These are phyloP conservation scores for Thelonectria discophora DNA, from an alignment of 2,329 filamentous ascomycete species.

Conservation along the genomic window DNA sequence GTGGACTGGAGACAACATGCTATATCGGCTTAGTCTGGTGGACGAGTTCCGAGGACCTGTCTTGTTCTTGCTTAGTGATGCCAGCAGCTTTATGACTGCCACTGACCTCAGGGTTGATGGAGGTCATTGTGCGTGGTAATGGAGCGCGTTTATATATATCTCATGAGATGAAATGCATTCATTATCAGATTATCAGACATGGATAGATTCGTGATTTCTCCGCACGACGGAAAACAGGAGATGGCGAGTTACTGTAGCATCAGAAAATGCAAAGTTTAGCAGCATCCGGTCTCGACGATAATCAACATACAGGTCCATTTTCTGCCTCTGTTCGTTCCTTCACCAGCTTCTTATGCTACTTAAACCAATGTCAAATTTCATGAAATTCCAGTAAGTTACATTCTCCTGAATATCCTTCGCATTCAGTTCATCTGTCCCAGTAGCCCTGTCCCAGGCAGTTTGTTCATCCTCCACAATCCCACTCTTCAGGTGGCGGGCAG, in stretches of 20 bases:
- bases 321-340: too few relatives aligned
- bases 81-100: conserved; percentile 51
- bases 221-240: too few relatives aligned
- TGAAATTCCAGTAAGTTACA: neutral
- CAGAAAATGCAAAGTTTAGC: too few relatives aligned
- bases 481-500: neutral
- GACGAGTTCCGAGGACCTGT: conserved; percentile 50
- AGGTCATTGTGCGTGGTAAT: conserved; percentile 48
- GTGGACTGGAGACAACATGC: conserved; percentile 45
- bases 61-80: conserved; percentile 49
- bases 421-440: conserved; percentile 15
- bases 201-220: too few relatives aligned
- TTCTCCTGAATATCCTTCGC: conserved; percentile 13
- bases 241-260: too few relatives aligned
- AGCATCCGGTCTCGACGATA: too few relatives aligned
- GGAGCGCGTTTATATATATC: neutral
- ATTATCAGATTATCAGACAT: too few relatives aligned
- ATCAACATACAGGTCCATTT: too few relatives aligned
- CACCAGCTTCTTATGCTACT: neutral
- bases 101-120: conserved; percentile 51
- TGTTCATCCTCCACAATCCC: conserved; percentile 4
- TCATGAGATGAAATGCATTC: neutral
- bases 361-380: neutral
- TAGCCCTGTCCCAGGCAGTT: conserved; percentile 6
- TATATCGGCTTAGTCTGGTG: conserved; percentile 43